phyloP scores from a whole-genome alignment of 257 asterid species.

The Solanum appendiculatum region DNA sequence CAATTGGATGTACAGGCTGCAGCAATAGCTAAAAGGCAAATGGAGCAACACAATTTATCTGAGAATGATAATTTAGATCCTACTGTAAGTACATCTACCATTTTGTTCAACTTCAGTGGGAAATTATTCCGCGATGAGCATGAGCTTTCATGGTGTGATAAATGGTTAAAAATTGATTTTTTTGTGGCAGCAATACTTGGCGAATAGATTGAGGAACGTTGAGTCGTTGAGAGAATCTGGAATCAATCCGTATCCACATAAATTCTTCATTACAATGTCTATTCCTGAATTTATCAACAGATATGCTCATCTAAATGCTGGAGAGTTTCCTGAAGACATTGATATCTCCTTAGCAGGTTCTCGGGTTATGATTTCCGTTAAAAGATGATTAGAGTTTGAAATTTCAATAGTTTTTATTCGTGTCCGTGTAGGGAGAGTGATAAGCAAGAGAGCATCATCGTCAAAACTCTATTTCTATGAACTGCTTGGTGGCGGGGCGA shows the following conservation, averaged over 20 bases:
- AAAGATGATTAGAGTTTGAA: background rate
- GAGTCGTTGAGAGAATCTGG: background rate
- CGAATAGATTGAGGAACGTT: background rate
- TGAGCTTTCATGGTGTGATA: background rate
- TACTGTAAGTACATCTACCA: background rate
- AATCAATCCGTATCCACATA: background rate
- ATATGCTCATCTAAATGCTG: background rate
- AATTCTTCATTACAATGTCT: background rate
- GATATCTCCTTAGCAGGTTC: background rate
- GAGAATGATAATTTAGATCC: background rate
- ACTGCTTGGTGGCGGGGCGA: background rate
- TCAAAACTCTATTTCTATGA: constrained; percentile 7
- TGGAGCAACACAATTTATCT: background rate
- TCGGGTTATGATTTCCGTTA: background rate
- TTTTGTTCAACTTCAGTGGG: background rate
- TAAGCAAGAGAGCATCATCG: background rate
- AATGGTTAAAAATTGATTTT: background rate
- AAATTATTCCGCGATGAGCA: background rate
- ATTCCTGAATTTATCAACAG: background rate
- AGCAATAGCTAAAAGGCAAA: background rate
- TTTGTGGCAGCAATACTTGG: background rate
- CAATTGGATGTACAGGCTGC: background rate
- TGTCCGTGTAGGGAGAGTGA: background rate
- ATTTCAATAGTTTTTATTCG: background rate
- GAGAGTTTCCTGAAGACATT: background rate